phyloP scores from a whole-genome alignment of 108 stramenopile genomes.

The Skeletonema marinoi region DNA sequence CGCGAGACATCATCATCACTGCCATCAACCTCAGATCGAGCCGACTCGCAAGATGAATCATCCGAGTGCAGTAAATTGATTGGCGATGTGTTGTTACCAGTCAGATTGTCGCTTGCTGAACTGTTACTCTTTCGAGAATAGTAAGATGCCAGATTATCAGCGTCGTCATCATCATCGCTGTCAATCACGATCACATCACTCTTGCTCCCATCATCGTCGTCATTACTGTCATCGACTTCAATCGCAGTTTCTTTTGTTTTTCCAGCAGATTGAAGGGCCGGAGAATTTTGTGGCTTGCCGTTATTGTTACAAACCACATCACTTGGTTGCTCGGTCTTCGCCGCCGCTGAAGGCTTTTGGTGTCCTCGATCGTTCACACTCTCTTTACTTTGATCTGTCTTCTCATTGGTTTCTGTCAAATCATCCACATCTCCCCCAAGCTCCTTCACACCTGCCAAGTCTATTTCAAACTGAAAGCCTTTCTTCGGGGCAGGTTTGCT shows the following conservation, averaged over 20 bases:
- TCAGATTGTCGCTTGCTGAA: not conserved
- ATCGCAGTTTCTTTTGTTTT: conserved; percentile 13
- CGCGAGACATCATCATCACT: conserved; percentile 12
- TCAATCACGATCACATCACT: conserved; percentile 3
- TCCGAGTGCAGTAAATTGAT: conserved; percentile 15
- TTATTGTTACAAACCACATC: not conserved
- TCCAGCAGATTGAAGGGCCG: not conserved
- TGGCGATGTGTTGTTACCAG: conserved; percentile 5
- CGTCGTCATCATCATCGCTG: conserved; percentile 43
- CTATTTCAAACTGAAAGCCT: conserved; percentile 34
- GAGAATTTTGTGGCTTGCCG: not conserved
- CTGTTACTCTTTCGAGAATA: conserved; percentile 16
- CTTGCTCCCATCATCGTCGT: conserved; percentile 5
- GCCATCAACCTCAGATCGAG: not conserved
- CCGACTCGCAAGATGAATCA: not conserved
- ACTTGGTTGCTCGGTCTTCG: not conserved
- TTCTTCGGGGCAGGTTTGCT: conserved; percentile 4
- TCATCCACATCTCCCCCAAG: conserved; percentile 27
- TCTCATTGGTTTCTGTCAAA: not conserved
- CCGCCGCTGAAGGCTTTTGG: not conserved
- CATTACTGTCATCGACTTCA: conserved; percentile 16
- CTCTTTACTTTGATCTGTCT: not conserved
- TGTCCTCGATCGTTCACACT: too few relatives aligned
- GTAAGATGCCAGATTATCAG: conserved; percentile 38
- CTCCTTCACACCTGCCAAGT: conserved; percentile 36